Conservation (phyloP, 805 yeast species). For the Wickerhamomyces ciferrii region DNA sequence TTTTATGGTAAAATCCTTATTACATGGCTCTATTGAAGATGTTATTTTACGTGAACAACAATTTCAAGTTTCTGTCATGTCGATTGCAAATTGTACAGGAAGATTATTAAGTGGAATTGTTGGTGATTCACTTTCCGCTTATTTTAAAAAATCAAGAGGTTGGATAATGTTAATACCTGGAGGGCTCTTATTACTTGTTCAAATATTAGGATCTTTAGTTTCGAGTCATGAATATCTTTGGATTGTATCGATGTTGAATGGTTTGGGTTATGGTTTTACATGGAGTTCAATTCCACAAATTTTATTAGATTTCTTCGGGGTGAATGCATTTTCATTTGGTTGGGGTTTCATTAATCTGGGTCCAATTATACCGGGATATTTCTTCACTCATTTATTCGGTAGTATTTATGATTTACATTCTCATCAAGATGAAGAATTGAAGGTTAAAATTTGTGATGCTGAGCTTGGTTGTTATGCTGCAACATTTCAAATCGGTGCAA, state of each 20-base stretch:
- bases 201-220: slow-evolving; percentile 37
- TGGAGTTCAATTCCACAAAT: slow-evolving; percentile 75
- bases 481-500: slow-evolving; percentile 35
- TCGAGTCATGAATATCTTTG: slow-evolving; percentile 35
- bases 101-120: slow-evolving; percentile 56
- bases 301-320: slow-evolving; percentile 69
- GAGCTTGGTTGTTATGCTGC: slow-evolving; percentile 29
- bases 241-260: slow-evolving; percentile 50
- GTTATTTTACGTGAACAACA: slow-evolving; percentile 54
- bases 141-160: slow-evolving; percentile 40
- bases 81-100: slow-evolving; percentile 63
- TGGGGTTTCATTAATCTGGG: slow-evolving; percentile 72
- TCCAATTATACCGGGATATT: slow-evolving; percentile 57
- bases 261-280: slow-evolving; percentile 68
- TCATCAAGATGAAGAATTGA: slow-evolving; percentile 7
- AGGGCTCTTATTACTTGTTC: slow-evolving; percentile 41
- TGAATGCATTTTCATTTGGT: slow-evolving; percentile 58
- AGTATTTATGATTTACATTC: slow-evolving; percentile 48
- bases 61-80: slow-evolving; percentile 66
- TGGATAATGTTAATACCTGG: slow-evolving; percentile 53
- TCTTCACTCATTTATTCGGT: slow-evolving; percentile 62
- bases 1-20: slow-evolving; percentile 52
- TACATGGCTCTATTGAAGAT: slow-evolving; percentile 16
- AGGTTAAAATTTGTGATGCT: slow-evolving; percentile 16
- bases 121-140: slow-evolving; percentile 54